Percentiles rank a stretch among this genome's conserved stretches.
These are phyloP conservation scores for Aspergillaceae sp. DNA, from an alignment of 2,329 filamentous ascomycete genomes.

Conservation along the genomic window DNA sequence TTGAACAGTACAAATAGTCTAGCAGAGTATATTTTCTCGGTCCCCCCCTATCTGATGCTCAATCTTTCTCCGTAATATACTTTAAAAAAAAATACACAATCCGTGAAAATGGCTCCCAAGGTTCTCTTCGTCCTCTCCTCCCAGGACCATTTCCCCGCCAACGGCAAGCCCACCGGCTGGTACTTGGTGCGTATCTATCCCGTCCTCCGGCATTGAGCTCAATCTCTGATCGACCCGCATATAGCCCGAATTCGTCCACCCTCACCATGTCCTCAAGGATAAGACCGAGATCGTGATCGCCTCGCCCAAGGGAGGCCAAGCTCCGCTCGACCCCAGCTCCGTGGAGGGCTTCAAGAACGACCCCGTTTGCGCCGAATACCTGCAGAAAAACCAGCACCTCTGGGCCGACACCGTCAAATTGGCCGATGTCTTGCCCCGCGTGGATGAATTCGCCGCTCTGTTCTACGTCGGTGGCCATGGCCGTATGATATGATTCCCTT, in stretches of 20 bases:
- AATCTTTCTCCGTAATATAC: background rate
- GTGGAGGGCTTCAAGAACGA: slow-evolving; percentile 50
- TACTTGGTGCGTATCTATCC: slow-evolving; percentile 46
- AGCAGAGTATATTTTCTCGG: no score
- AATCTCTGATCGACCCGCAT: background rate
- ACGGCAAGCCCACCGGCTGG: slow-evolving; percentile 56
- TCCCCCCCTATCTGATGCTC: no score
- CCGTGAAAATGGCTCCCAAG: slow-evolving; percentile 40
- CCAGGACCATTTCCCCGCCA: slow-evolving; percentile 39
- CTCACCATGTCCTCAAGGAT: slow-evolving; percentile 50
- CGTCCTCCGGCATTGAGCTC: no score
- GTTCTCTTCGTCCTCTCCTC: slow-evolving; percentile 66
- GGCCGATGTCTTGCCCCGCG: slow-evolving; percentile 47
- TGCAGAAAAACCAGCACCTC: slow-evolving; percentile 47
- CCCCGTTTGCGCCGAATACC: slow-evolving; percentile 45
- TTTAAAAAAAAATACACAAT: background rate
- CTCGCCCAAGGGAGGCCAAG: slow-evolving; percentile 54
- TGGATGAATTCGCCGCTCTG: slow-evolving; percentile 55
- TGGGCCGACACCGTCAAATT: slow-evolving; percentile 58
- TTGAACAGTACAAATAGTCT: no score
- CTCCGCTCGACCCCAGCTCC: slow-evolving; percentile 53
- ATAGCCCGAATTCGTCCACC: slow-evolving; percentile 55
- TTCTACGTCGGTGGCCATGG: slow-evolving; percentile 54
- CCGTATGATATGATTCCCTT: slow-evolving; percentile 30
- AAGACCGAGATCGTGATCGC: slow-evolving; percentile 50